phyloP scores from a whole-genome alignment of 768 basidiomycete species.

The Fomitopsis serialis region DNA sequence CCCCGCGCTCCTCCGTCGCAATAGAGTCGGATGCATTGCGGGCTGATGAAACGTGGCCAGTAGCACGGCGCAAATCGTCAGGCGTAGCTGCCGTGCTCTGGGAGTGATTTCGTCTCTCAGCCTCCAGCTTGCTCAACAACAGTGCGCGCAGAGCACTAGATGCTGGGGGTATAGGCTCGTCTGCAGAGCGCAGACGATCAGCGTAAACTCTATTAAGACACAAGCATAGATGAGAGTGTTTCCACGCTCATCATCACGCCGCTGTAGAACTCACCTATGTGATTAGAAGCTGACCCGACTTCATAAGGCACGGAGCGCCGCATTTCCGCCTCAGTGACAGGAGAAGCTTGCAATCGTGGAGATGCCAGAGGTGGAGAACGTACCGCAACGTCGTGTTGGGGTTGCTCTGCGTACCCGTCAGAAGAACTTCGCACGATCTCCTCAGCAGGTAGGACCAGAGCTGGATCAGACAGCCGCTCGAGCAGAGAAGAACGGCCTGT shows the following conservation, averaged over 20 bases:
- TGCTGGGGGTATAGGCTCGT: background rate
- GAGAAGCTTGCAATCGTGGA: background rate
- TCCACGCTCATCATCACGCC: no score
- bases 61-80: background rate
- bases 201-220: no score
- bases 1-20: constrained; percentile 6
- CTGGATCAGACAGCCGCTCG: constrained; percentile 23
- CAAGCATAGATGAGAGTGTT: no score
- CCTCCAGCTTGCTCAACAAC: constrained; percentile 38
- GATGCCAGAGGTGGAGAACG: background rate
- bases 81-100: background rate
- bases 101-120: constrained; percentile 31
- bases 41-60: no score
- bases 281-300: background rate
- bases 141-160: constrained; percentile 22
- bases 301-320: background rate
- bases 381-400: background rate
- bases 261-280: background rate
- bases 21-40: background rate
- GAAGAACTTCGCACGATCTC: constrained; percentile 22
- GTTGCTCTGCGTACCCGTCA: background rate
- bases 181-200: no score
- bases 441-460: constrained; percentile 15
- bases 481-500: constrained; percentile 16
- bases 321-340: background rate